Evolutionary conservation across 2,329 filamentous ascomycete species (phyloP).

Genomic region (Alternaria dauci): DNA sequence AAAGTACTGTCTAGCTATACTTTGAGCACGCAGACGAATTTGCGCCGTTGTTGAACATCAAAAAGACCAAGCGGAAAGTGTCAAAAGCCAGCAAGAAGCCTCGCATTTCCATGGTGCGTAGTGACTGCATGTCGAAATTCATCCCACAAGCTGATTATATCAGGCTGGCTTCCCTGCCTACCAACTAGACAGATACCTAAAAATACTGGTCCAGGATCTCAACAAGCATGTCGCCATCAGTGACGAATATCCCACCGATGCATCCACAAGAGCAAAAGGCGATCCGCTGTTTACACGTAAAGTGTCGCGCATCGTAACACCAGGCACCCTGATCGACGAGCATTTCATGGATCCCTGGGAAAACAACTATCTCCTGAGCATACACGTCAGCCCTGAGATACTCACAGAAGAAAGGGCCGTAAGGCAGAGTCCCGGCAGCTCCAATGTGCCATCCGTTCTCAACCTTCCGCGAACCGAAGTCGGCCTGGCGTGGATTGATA

Average conservation of each 20-base stretch:
- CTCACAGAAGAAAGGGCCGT: slow-evolving; percentile 34
- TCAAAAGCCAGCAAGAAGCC: slow-evolving; percentile 62
- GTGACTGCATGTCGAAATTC: background rate
- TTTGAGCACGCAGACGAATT: slow-evolving; percentile 94
- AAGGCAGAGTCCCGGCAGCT: slow-evolving; percentile 39
- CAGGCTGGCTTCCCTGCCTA: slow-evolving; percentile 92
- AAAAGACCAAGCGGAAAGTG: slow-evolving; percentile 81
- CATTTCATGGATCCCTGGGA: slow-evolving; percentile 94
- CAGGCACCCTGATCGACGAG: slow-evolving; percentile 95
- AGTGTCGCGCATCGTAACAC: slow-evolving; percentile 88
- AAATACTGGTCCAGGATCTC: slow-evolving; percentile 88
- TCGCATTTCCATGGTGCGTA: slow-evolving; percentile 78
- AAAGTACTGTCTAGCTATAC: slow-evolving; percentile 67
- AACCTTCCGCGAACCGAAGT: slow-evolving; percentile 59
- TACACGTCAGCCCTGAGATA: slow-evolving; percentile 65
- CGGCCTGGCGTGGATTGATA: slow-evolving; percentile 91
- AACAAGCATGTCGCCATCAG: slow-evolving; percentile 92
- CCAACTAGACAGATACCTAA: slow-evolving; percentile 91
- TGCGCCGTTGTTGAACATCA: slow-evolving; percentile 85
- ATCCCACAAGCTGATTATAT: slow-evolving; percentile 16
- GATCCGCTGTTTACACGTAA: slow-evolving; percentile 84
- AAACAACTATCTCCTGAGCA: slow-evolving; percentile 89
- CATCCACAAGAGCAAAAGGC: slow-evolving; percentile 74
- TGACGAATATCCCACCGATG: slow-evolving; percentile 85
- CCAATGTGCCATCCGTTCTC: slow-evolving; percentile 43